Base-by-base conservation (phyloP, 1,284 basidiomycete species). In the Ceratobasidium sp. region DNA sequence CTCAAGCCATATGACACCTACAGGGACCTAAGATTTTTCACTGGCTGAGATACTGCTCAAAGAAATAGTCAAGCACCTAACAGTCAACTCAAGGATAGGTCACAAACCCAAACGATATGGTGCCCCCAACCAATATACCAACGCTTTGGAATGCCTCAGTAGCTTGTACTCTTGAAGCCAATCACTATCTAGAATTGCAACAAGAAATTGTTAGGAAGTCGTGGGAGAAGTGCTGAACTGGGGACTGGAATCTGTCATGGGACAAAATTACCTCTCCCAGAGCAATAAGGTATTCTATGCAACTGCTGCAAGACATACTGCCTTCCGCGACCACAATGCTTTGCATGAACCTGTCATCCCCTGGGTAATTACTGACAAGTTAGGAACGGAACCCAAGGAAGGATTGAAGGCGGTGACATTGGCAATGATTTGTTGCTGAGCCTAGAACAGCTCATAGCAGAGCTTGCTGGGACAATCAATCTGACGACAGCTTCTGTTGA, bases 191-290 rank as follows among this genome's bases (percentile, higher is more conserved):
- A n/a, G 14, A 51, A 33, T 51, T 33, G 5, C 63, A 51, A 15
- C 63, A 45, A 8, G 63, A 65, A 50, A 51, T 51, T 31, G 31
- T 65, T 29, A n/a, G 15, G 11, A 65, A 50, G 47, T 3, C 45
- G 6, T 65, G 63, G 63, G 45, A 65, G 22, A 65, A 65, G 48
- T 65, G 63, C 51, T 31, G 51, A 31, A 51, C 48, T 11, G 8
- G 45, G 1, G 15, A 65, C 4, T 65, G 63, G 63, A 65, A 65
- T 24, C 31, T 65, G 5, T 31, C 63, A 8, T 65, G 63, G 63
- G 24, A 19, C 29, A 65, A 65, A 19, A 45, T 65, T n/a, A 65
- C 63, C 63, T 51, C 41, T 19, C 63, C 45, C 31, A 31, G 31
- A 24, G 63, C 63, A 65, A 65, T 22, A 29, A 48, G 19, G 19